Evolutionary conservation across 2,329 filamentous ascomycete genomes (phyloP), one percentile per base, ranked within the genome.

Genomic region (Geosmithia putterillii): DNA sequence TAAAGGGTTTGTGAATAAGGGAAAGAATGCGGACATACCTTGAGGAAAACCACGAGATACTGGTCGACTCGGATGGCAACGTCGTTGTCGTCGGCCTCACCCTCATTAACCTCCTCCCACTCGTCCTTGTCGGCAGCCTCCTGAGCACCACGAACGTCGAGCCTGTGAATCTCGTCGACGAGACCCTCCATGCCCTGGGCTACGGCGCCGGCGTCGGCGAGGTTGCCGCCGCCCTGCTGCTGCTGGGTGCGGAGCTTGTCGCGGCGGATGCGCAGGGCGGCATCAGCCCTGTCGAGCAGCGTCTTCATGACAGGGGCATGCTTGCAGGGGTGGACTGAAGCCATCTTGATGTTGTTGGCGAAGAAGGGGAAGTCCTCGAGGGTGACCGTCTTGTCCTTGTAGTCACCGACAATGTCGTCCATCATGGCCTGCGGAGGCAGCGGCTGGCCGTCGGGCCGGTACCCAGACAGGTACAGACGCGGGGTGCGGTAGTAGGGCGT

Each of bases 241-340:
- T 79, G 62, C 59, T 76, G 63, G 15, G 74, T 69, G 56, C 76
- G 80, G 46, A 92, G 71, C 70, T 89, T 94, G 54, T 90, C 84
- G 38, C 87, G 75, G 19, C 90, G 81, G 43, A 94, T 76, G 61
- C 95, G 94, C 43, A 96, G 73, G 1, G 90, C 90, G 19, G 87
- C 87, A 58, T 98, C 90, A 40, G 92, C 92, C 32, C 92, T 86
- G 63, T 96, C 92, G 35, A 98, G 81, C 4, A 98, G 77, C 19
- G 86, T 86, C 67, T 96, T 98, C 92, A 98, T 98, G 53, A 98
- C 92, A 22, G 84, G 84, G 9, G 92, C 92, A 60, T 98, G 92
- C 60, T 92, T 94, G 76, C 92, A 98, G 3, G 92, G 92, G 58
- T 98, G 92, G 14, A 98, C 86, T 25, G 84, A 92, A 28, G 90